Base-by-base conservation (phyloP, 306 rosid species). In the Lablab purpureus region DNA sequence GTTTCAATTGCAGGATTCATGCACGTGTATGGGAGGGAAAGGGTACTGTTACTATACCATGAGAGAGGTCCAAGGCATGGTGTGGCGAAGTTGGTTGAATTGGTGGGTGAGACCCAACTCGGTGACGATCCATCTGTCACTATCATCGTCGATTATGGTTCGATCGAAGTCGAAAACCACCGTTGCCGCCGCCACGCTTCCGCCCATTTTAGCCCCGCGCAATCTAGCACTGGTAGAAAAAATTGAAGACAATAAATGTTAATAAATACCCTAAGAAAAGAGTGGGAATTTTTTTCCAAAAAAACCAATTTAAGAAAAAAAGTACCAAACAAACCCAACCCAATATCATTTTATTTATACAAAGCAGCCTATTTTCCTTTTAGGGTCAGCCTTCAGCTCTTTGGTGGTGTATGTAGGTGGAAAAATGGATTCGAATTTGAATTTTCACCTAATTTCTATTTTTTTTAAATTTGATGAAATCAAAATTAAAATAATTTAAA, bases 141-240 rank as follows among this genome's bases (percentile, higher is more conserved):
- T 90, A 80, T 94, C 98, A 15, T 84, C 91, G 79, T 94, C 90
- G 72, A 94, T 90, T 19, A 94, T 84, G 59, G 97, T 94, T 62
- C 86, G 81, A 77, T 91, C 98, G 28, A 94, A 94, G 87, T 91
- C 96, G 70, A 91, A 90, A 46, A 90, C 49, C 71, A 93, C 84
- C 54, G 22, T 32, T 41, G 37, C 7, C 17, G 11, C 8, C 54
- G 19, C 76, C 82, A 9, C 25, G 14, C 63, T 40, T 40, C 40
- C 46, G 9, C 40, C 40, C 78, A 67, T 81, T 55, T 68, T 21
- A n/a, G 19, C 52, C 52, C 0, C 14, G 4, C 17, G 1, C 49
- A 12, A 9, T 3, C 49, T 43, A 3, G 4, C 49, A 43, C 15
- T 2, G 17, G 12, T 3, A 11, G 15, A 43, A 43, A 43, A 43